phyloP scores from a whole-genome alignment of 441 rosid species.

The Populus trichocarpa region DNA sequence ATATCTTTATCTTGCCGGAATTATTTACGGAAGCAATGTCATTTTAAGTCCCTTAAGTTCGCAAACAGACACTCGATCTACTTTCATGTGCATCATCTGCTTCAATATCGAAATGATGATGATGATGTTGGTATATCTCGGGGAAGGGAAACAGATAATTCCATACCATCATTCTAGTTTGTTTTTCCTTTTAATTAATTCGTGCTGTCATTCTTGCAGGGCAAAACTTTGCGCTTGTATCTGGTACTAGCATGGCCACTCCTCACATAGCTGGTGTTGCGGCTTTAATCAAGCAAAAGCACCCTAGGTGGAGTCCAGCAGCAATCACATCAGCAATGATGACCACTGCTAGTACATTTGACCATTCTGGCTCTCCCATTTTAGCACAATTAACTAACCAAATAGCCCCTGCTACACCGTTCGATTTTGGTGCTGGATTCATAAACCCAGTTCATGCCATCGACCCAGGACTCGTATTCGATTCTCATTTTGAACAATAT shows the following conservation, averaged over 20 bases:
- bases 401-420: constrained; percentile 78
- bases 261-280: constrained; percentile 91
- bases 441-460: constrained; percentile 80
- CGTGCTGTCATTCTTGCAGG: constrained; percentile 35
- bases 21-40: background rate
- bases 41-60: background rate
- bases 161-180: background rate
- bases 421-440: constrained; percentile 90
- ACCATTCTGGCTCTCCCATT: constrained; percentile 61
- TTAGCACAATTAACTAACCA: constrained; percentile 74
- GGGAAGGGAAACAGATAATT: background rate
- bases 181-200: background rate
- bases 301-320: constrained; percentile 70
- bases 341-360: constrained; percentile 53
- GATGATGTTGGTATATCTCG: background rate
- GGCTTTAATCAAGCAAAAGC: constrained; percentile 78
- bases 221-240: constrained; percentile 75
- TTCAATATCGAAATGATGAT: background rate
- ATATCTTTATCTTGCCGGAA: background rate
- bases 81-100: background rate
- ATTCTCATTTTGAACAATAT: constrained; percentile 54
- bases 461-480: constrained; percentile 75
- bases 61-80: background rate
- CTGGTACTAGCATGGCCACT: constrained; percentile 97
- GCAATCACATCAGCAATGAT: constrained; percentile 87